A percentile compares a stretch with the other conserved stretches of the same genome.
phyloP scores from a whole-genome alignment of 2,329 filamentous ascomycete species.

The Drechmeria coniospora region DNA sequence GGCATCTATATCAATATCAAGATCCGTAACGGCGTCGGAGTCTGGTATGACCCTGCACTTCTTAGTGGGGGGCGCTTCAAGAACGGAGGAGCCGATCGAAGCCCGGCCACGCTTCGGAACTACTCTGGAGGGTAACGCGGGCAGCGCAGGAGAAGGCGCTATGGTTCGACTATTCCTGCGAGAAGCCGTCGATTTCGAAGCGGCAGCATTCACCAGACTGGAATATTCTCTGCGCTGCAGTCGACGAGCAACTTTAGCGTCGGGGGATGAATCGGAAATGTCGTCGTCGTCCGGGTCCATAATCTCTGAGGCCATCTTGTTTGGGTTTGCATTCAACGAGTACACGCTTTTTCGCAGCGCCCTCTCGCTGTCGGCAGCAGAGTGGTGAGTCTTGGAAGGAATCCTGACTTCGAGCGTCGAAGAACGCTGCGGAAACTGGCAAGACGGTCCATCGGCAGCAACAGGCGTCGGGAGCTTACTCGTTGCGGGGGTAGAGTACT shows the following conservation, averaged over 20 bases:
- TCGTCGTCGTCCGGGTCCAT: constrained; percentile 24
- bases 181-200: too few relatives aligned
- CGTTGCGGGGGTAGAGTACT: constrained; percentile 20
- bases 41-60: constrained; percentile 14
- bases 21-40: constrained; percentile 10
- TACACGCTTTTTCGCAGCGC: constrained; percentile 26
- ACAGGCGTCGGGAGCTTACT: constrained; percentile 21
- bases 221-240: constrained; percentile 19
- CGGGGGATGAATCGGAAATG: constrained; percentile 9
- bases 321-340: constrained; percentile 30
- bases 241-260: constrained; percentile 17
- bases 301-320: constrained; percentile 22
- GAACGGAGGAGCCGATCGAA: constrained; percentile 7
- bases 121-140: constrained; percentile 4
- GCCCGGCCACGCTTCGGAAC: constrained; percentile 12
- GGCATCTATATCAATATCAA: constrained; percentile 16
- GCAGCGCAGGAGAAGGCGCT: too few relatives aligned
- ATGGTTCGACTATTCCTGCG: too few relatives aligned
- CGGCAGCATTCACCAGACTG: too few relatives aligned
- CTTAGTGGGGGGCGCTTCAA: constrained; percentile 12
- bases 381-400: constrained; percentile 8
- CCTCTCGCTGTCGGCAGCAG: constrained; percentile 12
- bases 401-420: constrained; percentile 15
- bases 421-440: constrained; percentile 1
- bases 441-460: constrained; percentile 7